Conservation (phyloP, 768 basidiomycete species). For the Kwoniella bestiolae region DNA sequence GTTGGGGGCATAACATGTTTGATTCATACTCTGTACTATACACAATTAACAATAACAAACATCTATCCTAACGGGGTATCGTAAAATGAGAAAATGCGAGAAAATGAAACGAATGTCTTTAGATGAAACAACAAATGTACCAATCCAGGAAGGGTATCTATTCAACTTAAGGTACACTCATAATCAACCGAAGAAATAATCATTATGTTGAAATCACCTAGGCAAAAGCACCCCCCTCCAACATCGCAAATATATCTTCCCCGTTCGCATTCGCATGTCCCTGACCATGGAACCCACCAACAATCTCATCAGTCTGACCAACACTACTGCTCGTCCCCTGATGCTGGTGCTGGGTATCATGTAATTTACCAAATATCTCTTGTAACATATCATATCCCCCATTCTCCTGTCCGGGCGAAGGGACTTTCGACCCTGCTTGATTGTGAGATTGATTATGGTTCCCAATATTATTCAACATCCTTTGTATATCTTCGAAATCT, state of each 20-base stretch:
- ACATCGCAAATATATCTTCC: constrained; percentile 24
- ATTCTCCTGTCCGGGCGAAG: not conserved
- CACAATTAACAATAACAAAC: not conserved
- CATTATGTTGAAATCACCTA: not conserved
- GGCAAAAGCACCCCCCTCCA: constrained; percentile 15
- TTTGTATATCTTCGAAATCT: constrained; percentile 22
- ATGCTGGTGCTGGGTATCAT: not conserved
- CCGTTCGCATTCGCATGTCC: not conserved
- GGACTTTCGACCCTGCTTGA: constrained; percentile 3
- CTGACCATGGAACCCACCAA: constrained; percentile 10
- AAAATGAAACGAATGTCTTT: not conserved
- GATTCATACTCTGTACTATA: not conserved
- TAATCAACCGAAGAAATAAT: too few relatives aligned
- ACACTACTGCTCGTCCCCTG: constrained; percentile 10
- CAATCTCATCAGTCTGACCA: constrained; percentile 20
- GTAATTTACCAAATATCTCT: constrained; percentile 18
- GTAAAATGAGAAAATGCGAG: not conserved
- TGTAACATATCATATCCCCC: constrained; percentile 25
- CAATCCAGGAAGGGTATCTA: not conserved
- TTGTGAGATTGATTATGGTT: constrained; percentile 4
- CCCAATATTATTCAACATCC: constrained; percentile 20
- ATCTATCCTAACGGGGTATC: too few relatives aligned
- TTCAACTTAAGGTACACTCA: too few relatives aligned
- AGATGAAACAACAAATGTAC: too few relatives aligned
- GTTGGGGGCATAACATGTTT: not conserved